Conservation (phyloP, 139 green algal genomes). For the Tetraselmis chui region DNA sequence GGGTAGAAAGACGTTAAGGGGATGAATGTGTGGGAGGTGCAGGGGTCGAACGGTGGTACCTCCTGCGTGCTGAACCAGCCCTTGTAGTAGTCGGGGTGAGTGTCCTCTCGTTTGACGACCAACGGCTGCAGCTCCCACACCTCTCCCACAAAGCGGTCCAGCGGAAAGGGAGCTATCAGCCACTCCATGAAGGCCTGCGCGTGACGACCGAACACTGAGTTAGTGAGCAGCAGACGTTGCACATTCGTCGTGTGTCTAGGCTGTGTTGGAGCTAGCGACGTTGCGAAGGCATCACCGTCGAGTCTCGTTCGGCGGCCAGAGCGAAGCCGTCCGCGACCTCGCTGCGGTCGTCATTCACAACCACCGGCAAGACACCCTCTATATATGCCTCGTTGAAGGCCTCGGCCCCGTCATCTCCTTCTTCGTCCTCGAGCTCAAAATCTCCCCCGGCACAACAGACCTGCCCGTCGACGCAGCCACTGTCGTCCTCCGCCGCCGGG, state of each 20-base stretch:
- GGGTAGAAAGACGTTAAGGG: no score
- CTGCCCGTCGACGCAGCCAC: no score
- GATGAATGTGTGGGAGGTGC: no score
- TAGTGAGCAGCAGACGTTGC: no score
- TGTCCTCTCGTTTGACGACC: slow-evolving; percentile 30
- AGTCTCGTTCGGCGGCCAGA: not conserved
- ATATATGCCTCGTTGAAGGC: not conserved
- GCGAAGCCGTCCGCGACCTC: not conserved
- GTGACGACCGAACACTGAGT: not conserved
- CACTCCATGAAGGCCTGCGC: slow-evolving; percentile 31
- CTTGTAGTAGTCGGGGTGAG: slow-evolving; percentile 23
- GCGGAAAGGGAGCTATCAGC: slow-evolving; percentile 28
- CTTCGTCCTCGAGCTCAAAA: not conserved
- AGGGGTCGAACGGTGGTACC: not conserved
- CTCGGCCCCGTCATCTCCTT: not conserved
- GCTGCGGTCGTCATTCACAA: not conserved
- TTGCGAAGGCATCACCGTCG: no score
- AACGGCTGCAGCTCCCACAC: slow-evolving; percentile 37
- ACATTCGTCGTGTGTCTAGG: no score
- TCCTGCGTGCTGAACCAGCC: slow-evolving; percentile 28
- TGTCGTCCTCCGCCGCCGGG: not conserved
- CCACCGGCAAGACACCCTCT: not conserved
- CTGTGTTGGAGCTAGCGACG: no score
- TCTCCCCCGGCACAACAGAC: no score
- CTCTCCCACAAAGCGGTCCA: slow-evolving; percentile 25